phyloP scores from a whole-genome alignment of 768 basidiomycete species.

The Lactifluus echinatus region DNA sequence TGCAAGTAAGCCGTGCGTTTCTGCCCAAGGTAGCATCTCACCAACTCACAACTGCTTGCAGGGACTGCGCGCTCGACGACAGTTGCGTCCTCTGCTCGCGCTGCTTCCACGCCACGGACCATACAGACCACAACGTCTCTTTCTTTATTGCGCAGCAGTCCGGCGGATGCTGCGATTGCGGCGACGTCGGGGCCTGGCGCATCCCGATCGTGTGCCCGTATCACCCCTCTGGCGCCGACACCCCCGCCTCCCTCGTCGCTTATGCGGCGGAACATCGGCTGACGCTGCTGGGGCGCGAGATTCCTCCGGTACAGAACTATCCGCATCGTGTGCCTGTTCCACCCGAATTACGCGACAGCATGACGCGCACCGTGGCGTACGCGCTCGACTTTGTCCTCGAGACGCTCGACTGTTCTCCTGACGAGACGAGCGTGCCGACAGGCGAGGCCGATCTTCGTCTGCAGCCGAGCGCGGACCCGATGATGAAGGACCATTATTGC shows the following conservation, averaged over 20 bases:
- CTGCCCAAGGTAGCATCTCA: neutral
- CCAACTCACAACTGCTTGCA: constrained; percentile 26
- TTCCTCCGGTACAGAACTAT: constrained; percentile 54
- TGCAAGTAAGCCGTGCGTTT: constrained; percentile 64
- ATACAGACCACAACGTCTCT: constrained; percentile 81
- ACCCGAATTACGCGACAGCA: constrained; percentile 60
- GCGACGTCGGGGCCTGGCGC: constrained; percentile 85
- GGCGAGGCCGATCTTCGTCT: constrained; percentile 63
- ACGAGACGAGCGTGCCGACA: constrained; percentile 59
- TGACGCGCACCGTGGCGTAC: constrained; percentile 65
- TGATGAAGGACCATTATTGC: constrained; percentile 71
- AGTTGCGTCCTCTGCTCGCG: constrained; percentile 83
- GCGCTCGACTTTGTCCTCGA: constrained; percentile 79
- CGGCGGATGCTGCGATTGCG: constrained; percentile 93
- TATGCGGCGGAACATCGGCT: constrained; percentile 22
- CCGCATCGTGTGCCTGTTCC: constrained; percentile 50
- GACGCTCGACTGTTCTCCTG: constrained; percentile 73
- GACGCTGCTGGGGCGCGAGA: constrained; percentile 32
- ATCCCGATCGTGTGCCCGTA: constrained; percentile 55
- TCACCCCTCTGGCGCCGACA: constrained; percentile 49
- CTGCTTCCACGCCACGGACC: constrained; percentile 87
- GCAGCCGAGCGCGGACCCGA: constrained; percentile 69
- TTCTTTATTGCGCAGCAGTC: constrained; percentile 91
- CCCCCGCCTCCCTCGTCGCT: constrained; percentile 26
- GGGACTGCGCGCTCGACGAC: constrained; percentile 86